phyloP scores from a whole-genome alignment of 495 filamentous ascomycete species.

The Neurospora sp. region DNA sequence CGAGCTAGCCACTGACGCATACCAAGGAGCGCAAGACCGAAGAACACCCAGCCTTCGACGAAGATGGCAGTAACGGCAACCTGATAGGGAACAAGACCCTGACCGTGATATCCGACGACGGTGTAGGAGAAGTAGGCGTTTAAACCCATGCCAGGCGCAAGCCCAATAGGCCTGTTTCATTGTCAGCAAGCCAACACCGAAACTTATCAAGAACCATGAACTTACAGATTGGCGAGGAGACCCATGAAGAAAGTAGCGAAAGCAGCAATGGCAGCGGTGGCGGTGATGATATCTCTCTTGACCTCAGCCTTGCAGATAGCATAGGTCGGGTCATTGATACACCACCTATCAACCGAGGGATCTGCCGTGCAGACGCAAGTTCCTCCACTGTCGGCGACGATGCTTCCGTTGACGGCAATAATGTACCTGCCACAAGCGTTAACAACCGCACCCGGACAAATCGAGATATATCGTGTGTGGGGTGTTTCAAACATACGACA shows the following conservation, averaged over 20 bases:
- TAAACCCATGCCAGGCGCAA: constrained; percentile 75
- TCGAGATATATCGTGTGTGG: background rate
- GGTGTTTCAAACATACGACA: constrained; percentile 48
- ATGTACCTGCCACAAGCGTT: constrained; percentile 37
- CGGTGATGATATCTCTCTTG: constrained; percentile 68
- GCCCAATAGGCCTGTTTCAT: constrained; percentile 51
- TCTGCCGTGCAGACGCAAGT: constrained; percentile 58
- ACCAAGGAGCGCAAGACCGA: constrained; percentile 56
- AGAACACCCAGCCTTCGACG: constrained; percentile 70
- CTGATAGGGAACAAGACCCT: constrained; percentile 54
- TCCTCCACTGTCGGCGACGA: constrained; percentile 48
- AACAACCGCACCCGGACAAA: background rate
- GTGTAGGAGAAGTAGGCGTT: constrained; percentile 81
- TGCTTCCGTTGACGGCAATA: constrained; percentile 59
- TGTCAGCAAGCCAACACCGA: constrained; percentile 4
- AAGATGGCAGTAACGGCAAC: constrained; percentile 74
- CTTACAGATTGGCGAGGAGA: constrained; percentile 50
- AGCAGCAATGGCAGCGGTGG: constrained; percentile 67
- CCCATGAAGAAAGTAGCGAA: constrained; percentile 66
- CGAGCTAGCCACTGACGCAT: constrained; percentile 77
- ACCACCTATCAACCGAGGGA: constrained; percentile 28
- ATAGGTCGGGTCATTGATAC: constrained; percentile 47
- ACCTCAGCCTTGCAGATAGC: constrained; percentile 53
- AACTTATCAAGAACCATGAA: background rate
- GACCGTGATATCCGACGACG: constrained; percentile 65